phyloP scores from a whole-genome alignment of 176 grass and related monocot species.

The Carex scoparia region DNA sequence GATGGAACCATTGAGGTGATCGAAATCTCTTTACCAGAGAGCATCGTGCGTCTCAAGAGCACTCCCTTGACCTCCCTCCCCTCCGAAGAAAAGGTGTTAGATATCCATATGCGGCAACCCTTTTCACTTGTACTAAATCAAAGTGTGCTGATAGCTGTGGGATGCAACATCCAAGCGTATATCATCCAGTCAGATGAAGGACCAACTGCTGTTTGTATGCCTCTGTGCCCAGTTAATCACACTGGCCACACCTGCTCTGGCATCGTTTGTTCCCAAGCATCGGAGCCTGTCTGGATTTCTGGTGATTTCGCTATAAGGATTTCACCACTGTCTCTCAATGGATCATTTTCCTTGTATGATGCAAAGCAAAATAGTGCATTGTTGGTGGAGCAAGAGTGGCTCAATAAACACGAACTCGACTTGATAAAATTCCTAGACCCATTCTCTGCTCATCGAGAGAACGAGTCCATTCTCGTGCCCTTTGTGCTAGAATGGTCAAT shows the following conservation, averaged over 20 bases:
- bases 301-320: neutral
- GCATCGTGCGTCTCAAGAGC: slow-evolving; percentile 2
- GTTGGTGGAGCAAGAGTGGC: slow-evolving; percentile 26
- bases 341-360: neutral
- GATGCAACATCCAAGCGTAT: neutral
- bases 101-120: neutral
- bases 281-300: neutral
- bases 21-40: neutral
- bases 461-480: neutral
- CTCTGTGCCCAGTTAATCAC: neutral
- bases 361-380: neutral
- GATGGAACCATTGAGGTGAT: slow-evolving; percentile 18
- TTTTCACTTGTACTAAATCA: neutral
- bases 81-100: too few species aligned
- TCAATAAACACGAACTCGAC: neutral
- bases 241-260: neutral
- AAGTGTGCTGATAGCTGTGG: neutral
- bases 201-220: neutral
- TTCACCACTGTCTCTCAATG: neutral
- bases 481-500: slow-evolving; percentile 17
- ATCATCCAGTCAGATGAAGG: neutral
- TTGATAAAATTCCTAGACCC: neutral
- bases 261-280: neutral
- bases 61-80: neutral
- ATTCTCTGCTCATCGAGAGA: neutral